These are phyloP conservation scores for Chrysophaeum taylorii DNA, from an alignment of 352 stramenopile species.

Conservation along the genomic window DNA sequence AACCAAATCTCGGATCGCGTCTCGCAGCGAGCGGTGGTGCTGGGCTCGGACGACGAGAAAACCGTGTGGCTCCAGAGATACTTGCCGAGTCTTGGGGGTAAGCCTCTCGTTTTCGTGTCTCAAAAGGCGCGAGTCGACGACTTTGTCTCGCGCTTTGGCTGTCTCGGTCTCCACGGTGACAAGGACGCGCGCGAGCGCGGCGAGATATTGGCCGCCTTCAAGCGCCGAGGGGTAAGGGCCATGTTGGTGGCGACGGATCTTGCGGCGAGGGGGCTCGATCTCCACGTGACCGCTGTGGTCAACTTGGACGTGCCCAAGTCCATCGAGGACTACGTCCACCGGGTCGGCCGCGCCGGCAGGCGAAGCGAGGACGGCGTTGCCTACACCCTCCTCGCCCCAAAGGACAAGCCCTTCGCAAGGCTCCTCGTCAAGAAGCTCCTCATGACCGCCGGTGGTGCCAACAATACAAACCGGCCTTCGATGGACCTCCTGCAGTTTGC, in stretches of 20 bases:
- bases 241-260: conserved; percentile 97
- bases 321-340: not conserved
- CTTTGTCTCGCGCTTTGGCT: too few species aligned
- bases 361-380: not conserved
- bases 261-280: conserved; percentile 91
- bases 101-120: too few species aligned
- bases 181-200: not conserved
- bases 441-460: not conserved
- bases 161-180: conserved; percentile 3
- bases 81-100: too few species aligned
- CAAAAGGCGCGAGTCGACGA: too few species aligned
- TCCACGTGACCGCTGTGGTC: conserved; percentile 81
- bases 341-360: not conserved
- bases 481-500: not conserved
- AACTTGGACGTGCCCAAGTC: conserved; percentile 89
- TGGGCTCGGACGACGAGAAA: too few species aligned
- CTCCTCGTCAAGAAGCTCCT: conserved; percentile 72
- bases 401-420: conserved; percentile 86
- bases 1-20: too few species aligned
- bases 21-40: too few species aligned
- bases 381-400: conserved; percentile 57
- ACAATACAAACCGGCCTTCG: not conserved
- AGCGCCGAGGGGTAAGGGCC: conserved; percentile 62
- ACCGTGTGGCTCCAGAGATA: too few species aligned
- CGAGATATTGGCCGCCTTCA: not conserved